Base-by-base conservation (phyloP, 2,329 filamentous ascomycete species). In the Chrysoporthe puriensis region DNA sequence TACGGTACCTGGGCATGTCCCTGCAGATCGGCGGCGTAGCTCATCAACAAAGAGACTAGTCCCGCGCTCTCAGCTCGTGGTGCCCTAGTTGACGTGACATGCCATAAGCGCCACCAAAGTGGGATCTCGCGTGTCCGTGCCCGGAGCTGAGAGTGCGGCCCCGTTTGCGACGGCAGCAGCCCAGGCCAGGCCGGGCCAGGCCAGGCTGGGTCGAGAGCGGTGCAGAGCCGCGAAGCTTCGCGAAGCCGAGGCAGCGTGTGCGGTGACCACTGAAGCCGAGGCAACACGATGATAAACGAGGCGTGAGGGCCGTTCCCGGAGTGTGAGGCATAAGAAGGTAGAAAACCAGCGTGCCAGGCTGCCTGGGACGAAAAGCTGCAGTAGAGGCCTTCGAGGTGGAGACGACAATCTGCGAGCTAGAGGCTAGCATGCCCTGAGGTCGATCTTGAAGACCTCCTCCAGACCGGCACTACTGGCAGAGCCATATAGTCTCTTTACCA, bases 11-110 rank as follows among this genome's bases (percentile, higher is more conserved):
- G 18, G 44, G 11, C 36, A 14, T 18, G 34, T 11, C 42, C 42
- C 36, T 46, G 59, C 56, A 56, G 66, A 43, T 57, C 64, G 62
- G 44, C 64, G 57, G 64, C 56, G 66, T 65, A 61, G 66, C 62
- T 61, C 26, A 34, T 54, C 26, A 32, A 54, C 21, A 54, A 40
- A 32, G 26, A 32, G 50, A 21, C 26, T 32, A 54, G 50, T 54
- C 50, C 13, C 21, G 13, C 50, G 21, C 26, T 54, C 32, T 54
- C 32, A 59, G 59, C 26, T 48, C 42, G 59, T 6, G 36, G 26
- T 32, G 21, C n/a, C 36, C 54, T 40, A 1, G 34, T 21, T 57
- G 32, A 34, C 54, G 54, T 40, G 54, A 34, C 16, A 40, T 40
- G 14, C 7, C 52, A 40, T 7, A 18, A 36, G 36, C 6, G 26